These are phyloP conservation scores for Chrysophaeum taylorii DNA, from an alignment of 352 stramenopile genomes.

Conservation along the genomic window DNA sequence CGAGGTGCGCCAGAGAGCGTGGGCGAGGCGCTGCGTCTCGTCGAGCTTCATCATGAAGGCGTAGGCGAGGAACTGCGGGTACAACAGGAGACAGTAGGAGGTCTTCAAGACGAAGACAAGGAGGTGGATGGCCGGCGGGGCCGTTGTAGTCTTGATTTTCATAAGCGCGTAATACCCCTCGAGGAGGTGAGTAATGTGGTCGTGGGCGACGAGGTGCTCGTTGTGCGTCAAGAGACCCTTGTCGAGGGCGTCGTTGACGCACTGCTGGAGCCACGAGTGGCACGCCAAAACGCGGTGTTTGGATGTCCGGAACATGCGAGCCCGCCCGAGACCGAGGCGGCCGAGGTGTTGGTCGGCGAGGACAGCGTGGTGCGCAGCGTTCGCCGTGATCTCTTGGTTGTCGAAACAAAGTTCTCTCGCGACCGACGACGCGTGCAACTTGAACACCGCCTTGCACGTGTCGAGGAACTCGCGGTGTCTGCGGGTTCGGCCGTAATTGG, in stretches of 20 bases:
- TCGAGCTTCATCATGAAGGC: not conserved
- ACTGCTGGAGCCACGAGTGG: not conserved
- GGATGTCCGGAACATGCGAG: not conserved
- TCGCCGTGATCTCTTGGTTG: too few relatives aligned
- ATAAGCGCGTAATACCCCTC: not conserved
- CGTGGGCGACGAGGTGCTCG: not conserved
- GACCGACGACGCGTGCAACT: too few relatives aligned
- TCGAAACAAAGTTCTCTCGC: too few relatives aligned
- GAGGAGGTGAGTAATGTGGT: not conserved
- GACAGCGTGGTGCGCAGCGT: too few relatives aligned
- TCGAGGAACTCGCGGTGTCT: too few relatives aligned
- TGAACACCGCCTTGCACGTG: too few relatives aligned
- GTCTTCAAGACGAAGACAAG: not conserved
- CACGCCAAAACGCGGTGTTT: not conserved
- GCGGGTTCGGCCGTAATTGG: too few relatives aligned
- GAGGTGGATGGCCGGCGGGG: not conserved
- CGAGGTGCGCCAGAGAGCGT: too few relatives aligned
- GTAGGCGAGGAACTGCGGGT: conserved; percentile 3
- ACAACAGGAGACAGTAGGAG: not conserved
- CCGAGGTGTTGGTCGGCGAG: too few relatives aligned
- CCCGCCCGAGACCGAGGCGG: too few relatives aligned
- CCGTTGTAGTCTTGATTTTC: conserved; percentile 3
- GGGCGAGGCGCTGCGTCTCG: not conserved
- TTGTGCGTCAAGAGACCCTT: not conserved
- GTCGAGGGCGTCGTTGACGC: not conserved